A percentile compares a stretch with the other conserved stretches of the same genome.
These are phyloP conservation scores for Punica granatum DNA, from an alignment of 345 rosid genomes.

Conservation along the genomic window DNA sequence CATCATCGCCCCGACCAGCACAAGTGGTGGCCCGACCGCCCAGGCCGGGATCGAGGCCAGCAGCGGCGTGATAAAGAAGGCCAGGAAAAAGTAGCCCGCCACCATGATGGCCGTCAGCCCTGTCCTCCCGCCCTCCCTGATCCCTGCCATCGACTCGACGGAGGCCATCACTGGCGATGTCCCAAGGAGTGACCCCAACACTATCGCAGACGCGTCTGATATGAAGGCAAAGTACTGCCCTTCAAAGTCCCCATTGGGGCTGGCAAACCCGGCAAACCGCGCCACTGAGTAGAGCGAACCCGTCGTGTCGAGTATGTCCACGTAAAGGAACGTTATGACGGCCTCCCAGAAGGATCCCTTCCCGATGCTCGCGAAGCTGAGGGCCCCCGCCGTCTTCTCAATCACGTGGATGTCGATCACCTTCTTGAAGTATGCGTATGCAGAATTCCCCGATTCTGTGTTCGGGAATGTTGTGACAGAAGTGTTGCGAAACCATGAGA, in stretches of 20 bases:
- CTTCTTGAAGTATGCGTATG: slow-evolving; percentile 66
- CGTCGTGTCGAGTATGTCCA: slow-evolving; percentile 80
- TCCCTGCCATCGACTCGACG: slow-evolving; percentile 84
- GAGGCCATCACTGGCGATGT: slow-evolving; percentile 83
- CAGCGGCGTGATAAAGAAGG: slow-evolving; percentile 77
- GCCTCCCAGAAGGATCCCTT: slow-evolving; percentile 88
- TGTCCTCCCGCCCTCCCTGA: slow-evolving; percentile 79
- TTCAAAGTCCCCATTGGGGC: slow-evolving; percentile 55
- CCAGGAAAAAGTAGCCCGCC: slow-evolving; percentile 68
- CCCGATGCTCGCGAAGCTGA: slow-evolving; percentile 52
- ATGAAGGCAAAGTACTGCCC: slow-evolving; percentile 94
- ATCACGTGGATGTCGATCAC: slow-evolving; percentile 75
- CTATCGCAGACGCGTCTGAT: slow-evolving; percentile 84
- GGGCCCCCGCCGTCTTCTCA: slow-evolving; percentile 66
- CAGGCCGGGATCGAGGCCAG: slow-evolving; percentile 83
- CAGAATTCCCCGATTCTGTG: slow-evolving; percentile 44
- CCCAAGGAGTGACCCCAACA: slow-evolving; percentile 72
- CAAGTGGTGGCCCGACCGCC: slow-evolving; percentile 96
- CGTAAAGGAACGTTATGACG: slow-evolving; percentile 69
- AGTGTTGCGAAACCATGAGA: slow-evolving; percentile 89
- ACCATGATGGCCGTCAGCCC: slow-evolving; percentile 80
- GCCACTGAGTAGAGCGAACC: slow-evolving; percentile 93
- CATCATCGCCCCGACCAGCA: slow-evolving; percentile 89
- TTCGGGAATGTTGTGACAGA: slow-evolving; percentile 70
- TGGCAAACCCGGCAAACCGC: slow-evolving; percentile 64